Percentiles rank a stretch among this genome's conserved stretches.
Evolutionary conservation across 1,284 basidiomycete genomes (phyloP).

Genomic region (Ustilago tritici): DNA sequence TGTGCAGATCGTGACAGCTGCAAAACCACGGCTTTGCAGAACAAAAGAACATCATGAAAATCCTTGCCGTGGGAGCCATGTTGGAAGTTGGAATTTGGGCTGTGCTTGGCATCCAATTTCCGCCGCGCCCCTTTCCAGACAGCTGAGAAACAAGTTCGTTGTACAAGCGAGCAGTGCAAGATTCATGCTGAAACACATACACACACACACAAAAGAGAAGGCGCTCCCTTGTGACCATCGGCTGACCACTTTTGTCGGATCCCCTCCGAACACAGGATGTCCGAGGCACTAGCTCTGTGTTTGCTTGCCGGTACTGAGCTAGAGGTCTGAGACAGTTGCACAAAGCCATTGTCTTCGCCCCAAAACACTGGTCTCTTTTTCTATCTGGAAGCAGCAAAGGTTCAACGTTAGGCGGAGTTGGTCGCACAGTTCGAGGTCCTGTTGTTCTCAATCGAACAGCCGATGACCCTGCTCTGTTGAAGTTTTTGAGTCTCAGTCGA

Average conservation of each 20-base stretch:
- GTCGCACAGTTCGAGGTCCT: background rate
- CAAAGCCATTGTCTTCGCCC: background rate
- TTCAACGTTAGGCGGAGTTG: constrained; percentile 8
- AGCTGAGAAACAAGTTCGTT: constrained; percentile 1
- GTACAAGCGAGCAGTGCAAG: constrained; percentile 3
- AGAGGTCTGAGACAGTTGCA: constrained; percentile 6
- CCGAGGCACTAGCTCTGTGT: background rate
- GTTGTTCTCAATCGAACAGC: background rate
- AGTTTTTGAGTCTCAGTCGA: constrained; percentile 9
- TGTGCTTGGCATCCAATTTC: background rate
- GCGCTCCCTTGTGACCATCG: background rate
- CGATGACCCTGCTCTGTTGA: constrained; percentile 4
- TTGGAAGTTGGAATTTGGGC: background rate
- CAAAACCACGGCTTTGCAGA: background rate
- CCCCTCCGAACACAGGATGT: background rate
- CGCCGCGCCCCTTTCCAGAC: background rate
- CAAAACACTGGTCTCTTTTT: background rate
- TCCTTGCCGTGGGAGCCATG: background rate
- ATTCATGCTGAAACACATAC: constrained; percentile 15
- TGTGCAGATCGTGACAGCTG: constrained; percentile 6
- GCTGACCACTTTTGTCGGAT: constrained; percentile 1
- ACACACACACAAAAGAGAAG: background rate
- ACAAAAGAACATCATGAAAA: background rate
- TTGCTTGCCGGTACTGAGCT: background rate
- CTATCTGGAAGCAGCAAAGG: background rate